phyloP scores from a whole-genome alignment of 176 grass and related monocot species.

The Musa troglodytarum region DNA sequence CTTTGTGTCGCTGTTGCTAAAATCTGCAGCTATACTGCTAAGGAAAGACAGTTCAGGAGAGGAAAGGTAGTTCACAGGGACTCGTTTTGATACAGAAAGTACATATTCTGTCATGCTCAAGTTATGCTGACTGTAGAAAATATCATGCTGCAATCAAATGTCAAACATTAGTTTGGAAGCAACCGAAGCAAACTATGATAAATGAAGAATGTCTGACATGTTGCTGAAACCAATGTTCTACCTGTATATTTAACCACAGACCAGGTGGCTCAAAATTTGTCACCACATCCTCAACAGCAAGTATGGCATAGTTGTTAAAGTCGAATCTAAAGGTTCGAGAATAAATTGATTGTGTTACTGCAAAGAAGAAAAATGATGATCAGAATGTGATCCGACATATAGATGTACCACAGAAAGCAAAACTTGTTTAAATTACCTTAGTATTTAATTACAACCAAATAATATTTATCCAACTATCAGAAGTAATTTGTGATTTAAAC shows the following conservation, averaged over 20 bases:
- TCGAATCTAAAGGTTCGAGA: conserved; percentile 55
- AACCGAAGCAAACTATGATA: neutral
- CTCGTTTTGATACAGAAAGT: conserved; percentile 33
- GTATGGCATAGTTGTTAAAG: neutral
- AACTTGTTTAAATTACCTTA: too few relatives aligned
- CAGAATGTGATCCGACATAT: conserved; percentile 8
- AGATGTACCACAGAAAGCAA: too few relatives aligned
- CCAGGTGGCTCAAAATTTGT: conserved; percentile 5
- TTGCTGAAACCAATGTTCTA: conserved; percentile 4
- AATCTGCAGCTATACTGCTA: conserved; percentile 34
- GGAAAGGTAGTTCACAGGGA: conserved; percentile 43
- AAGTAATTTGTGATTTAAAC: too few relatives aligned
- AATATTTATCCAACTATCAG: neutral
- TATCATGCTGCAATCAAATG: conserved; percentile 25
- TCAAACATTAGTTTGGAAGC: neutral
- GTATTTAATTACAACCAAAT: neutral
- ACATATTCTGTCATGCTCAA: conserved; percentile 48
- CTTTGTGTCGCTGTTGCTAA: conserved; percentile 43
- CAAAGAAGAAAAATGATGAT: conserved; percentile 17
- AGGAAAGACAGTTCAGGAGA: conserved; percentile 68
- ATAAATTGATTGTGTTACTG: conserved; percentile 62
- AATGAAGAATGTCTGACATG: neutral
- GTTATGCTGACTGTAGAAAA: conserved; percentile 50
- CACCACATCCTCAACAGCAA: conserved; percentile 34
- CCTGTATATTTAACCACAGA: conserved; percentile 86